Percentiles rank a stretch among this genome's conserved stretches.
phyloP scores from a whole-genome alignment of 2,329 filamentous ascomycete species.

The Epichloe sibirici region DNA sequence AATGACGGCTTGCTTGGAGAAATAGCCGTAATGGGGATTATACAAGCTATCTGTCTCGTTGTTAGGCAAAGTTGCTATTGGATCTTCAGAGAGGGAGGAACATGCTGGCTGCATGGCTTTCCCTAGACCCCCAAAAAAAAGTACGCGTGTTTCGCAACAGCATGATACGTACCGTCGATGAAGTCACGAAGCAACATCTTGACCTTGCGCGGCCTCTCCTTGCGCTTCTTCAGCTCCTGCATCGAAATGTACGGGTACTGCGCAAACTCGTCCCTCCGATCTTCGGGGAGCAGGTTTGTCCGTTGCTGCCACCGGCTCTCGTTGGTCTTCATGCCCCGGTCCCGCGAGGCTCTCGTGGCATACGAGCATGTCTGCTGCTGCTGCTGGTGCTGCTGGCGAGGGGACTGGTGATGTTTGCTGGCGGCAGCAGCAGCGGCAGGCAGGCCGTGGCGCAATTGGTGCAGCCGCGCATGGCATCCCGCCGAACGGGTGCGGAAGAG shows the following conservation, averaged over 20 bases:
- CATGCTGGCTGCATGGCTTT: too few relatives aligned
- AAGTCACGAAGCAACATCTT: conserved; percentile 98
- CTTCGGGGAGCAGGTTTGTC: conserved; percentile 58
- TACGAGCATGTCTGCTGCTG: conserved; percentile 13
- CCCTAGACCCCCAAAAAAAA: too few relatives aligned
- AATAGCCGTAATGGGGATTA: conserved; percentile 90
- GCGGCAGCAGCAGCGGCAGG: not conserved
- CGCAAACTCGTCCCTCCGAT: conserved; percentile 70
- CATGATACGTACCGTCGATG: conserved; percentile 58
- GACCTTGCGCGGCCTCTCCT: conserved; percentile 69
- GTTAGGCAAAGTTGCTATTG: conserved; percentile 8
- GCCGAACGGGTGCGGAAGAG: conserved; percentile 56
- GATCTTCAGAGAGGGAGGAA: too few relatives aligned
- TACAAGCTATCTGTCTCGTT: conserved; percentile 65
- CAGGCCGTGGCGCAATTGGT: not conserved
- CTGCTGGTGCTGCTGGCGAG: conserved; percentile 4
- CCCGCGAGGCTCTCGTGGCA: conserved; percentile 18
- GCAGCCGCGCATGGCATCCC: conserved; percentile 19
- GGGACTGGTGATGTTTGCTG: conserved; percentile 1
- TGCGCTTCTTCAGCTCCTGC: conserved; percentile 59
- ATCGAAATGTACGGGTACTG: conserved; percentile 77
- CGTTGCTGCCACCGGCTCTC: conserved; percentile 82
- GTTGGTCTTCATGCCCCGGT: conserved; percentile 33
- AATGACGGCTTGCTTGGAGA: conserved; percentile 91
- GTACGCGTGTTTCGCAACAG: too few relatives aligned